Evolutionary conservation across 129 eudicot species (phyloP).

Genomic region (Lactuca sativa): DNA sequence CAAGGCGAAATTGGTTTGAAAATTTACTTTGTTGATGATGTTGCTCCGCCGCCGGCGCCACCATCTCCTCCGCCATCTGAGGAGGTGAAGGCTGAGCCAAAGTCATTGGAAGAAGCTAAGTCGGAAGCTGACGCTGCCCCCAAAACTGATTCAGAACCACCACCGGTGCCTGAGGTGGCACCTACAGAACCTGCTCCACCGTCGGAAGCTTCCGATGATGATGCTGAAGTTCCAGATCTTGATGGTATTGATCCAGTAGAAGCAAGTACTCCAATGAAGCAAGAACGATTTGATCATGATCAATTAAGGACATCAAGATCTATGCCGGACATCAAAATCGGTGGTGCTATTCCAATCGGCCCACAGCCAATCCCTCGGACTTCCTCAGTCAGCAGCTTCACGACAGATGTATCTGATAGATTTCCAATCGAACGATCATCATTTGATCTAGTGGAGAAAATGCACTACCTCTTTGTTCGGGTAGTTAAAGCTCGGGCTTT

Average conservation of each 20-base stretch:
- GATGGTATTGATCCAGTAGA: slow-evolving; percentile 20
- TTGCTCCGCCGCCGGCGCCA: slow-evolving; percentile 38
- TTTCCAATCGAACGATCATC: slow-evolving; percentile 60
- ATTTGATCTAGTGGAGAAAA: slow-evolving; percentile 86
- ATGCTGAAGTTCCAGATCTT: neutral
- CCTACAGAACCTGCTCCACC: neutral
- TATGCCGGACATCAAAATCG: slow-evolving; percentile 53
- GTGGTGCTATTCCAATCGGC: slow-evolving; percentile 35
- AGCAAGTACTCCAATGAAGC: slow-evolving; percentile 14
- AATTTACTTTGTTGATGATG: slow-evolving; percentile 62
- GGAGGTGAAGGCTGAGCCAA: slow-evolving; percentile 10
- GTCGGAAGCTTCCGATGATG: slow-evolving; percentile 8
- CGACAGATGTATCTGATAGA: slow-evolving; percentile 57
- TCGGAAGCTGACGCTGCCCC: slow-evolving; percentile 24
- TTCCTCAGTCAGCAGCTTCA: slow-evolving; percentile 67
- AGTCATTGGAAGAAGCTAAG: slow-evolving; percentile 10
- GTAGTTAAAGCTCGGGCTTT: slow-evolving; percentile 80
- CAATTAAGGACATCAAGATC: slow-evolving; percentile 60
- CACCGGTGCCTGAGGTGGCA: slow-evolving; percentile 20
- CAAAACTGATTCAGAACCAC: slow-evolving; percentile 6
- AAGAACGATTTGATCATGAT: slow-evolving; percentile 37
- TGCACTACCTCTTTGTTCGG: slow-evolving; percentile 89
- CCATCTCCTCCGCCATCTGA: slow-evolving; percentile 31
- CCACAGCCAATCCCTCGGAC: slow-evolving; percentile 69
- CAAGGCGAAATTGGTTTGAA: slow-evolving; percentile 87